Base-by-base conservation (phyloP, 805 yeast species). In the baker's yeast (Saccharomyces cerevisiae) region DNA sequence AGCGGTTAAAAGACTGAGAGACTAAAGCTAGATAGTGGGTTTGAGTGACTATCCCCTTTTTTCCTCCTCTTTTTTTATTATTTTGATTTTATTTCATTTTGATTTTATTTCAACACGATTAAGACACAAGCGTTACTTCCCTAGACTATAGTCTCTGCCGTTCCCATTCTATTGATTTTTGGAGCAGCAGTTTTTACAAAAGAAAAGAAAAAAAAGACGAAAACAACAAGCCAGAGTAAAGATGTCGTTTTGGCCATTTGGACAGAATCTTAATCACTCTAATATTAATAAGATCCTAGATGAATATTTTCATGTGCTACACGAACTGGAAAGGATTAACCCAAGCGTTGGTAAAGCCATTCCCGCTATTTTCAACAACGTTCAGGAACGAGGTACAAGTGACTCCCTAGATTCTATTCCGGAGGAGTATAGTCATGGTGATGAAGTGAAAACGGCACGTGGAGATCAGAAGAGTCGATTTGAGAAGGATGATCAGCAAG, bases 201-300 rank as follows among this genome's bases (percentile, higher is more conserved):
- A 17, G 24, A 28, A 50, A 27, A 50, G 30, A 31, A 41, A 41
- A 30, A 22, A 41, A 26, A 41, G 13, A 29, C 31, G 13, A 29
- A 29, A 10, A 29, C 31, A 41, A 41, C 30, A 41, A 22, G 26
- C 13, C 29, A 8, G 26, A 2, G 24, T 13, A 32, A 58, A 29
- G 27, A 74, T 75, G 78, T 73, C 79, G 21, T 70, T 71, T 59
- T 75, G 79, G 79, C 77, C 77, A 22, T 74, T 74, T 62, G 76
- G 75, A 64, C 74, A 71, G 60, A 68, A 65, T 57, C 59, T 61
- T 32, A 64, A 62, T 41, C 61, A 66, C 28, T 66, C 75, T 31
- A 68, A 72, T 53, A 68, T 74, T 31, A 71, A 68, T 57, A 69
- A 70, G 59, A 67, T 73, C n/a, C 63, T 77, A 55, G 78, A 73